Evolutionary conservation across 1,284 basidiomycete genomes (phyloP), one percentile per base, ranked within the genome.

Genomic region (Rhodotorula sp.): DNA sequence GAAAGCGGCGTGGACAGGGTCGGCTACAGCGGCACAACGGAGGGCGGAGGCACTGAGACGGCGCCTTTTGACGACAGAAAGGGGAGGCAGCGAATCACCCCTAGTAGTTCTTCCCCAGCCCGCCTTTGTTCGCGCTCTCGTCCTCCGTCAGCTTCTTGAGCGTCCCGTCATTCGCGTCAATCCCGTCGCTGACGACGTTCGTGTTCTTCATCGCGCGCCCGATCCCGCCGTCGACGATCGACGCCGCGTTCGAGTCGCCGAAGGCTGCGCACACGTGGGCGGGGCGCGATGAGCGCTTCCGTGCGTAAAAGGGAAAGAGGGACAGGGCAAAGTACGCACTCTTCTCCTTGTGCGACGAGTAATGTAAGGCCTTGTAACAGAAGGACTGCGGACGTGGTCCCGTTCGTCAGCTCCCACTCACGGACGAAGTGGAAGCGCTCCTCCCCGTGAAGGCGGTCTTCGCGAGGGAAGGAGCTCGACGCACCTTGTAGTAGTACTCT

Each of bases 161-260:
- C 61, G 60, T 61, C 15, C 60, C 60, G 61, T 63, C 61, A 32
- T 55, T 37, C 36, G 61, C 61, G 36, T 41, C 53, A 17, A 61
- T 61, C 17, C 61, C 61, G 61, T 63, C 39, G 51, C 39, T 34
- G n/a, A 6, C 61, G 39, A 63, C 41, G 39, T 63, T 41, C 12
- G 32, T 44, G 53, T 44, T 55, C 22, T 29, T 34, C 37, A 55
- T 25, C 39, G 61, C 61, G 61, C 53, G 41, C 29, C 61, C 61
- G 61, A 63, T 44, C 22, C 61, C 61, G 39, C 41, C 53, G 53
- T 63, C 53, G 53, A 63, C 61, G 61, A 63, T 55, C 53, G 53
- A 54, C 5, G 51, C 61, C 29, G 61, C 61, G 53, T 53, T 53
- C 53, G 53, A 55, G 32, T 63, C 61, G 53, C 61, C 61, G 32